A percentile compares a stretch with the other conserved stretches of the same genome.
Evolutionary conservation across 2,329 filamentous ascomycete genomes (phyloP).

Genomic region (Alternaria ethzedia): DNA sequence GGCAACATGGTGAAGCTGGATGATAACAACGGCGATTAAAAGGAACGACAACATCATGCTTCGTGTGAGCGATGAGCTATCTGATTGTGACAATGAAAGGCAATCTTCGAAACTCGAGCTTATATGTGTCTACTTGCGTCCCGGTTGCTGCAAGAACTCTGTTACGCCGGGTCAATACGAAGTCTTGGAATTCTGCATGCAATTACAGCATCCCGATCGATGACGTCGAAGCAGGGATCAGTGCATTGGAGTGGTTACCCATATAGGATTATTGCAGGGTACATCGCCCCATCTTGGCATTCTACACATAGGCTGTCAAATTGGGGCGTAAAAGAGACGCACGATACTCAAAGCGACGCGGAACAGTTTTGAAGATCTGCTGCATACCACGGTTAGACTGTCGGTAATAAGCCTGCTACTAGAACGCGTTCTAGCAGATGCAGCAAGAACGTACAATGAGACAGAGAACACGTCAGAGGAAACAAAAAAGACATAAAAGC

Average conservation of each 20-base stretch:
- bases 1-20: background rate
- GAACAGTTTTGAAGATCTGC: background rate
- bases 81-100: background rate
- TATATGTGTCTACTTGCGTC: background rate
- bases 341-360: background rate
- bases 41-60: background rate
- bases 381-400: background rate
- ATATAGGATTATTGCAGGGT: background rate
- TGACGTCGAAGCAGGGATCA: background rate
- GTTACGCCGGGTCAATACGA: background rate
- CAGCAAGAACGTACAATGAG: background rate
- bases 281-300: background rate
- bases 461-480: background rate
- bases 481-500: background rate
- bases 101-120: background rate
- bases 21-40: background rate
- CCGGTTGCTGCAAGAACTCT: background rate
- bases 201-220: background rate
- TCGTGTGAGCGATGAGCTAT: background rate
- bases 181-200: background rate
- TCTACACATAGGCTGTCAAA: background rate
- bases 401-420: background rate
- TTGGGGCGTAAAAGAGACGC: background rate
- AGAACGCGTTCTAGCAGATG: background rate
- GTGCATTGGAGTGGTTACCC: background rate